Percentiles rank a stretch among this genome's conserved stretches.
Evolutionary conservation across 352 stramenopile species (phyloP).

Genomic region (Phytophthora hybrid): DNA sequence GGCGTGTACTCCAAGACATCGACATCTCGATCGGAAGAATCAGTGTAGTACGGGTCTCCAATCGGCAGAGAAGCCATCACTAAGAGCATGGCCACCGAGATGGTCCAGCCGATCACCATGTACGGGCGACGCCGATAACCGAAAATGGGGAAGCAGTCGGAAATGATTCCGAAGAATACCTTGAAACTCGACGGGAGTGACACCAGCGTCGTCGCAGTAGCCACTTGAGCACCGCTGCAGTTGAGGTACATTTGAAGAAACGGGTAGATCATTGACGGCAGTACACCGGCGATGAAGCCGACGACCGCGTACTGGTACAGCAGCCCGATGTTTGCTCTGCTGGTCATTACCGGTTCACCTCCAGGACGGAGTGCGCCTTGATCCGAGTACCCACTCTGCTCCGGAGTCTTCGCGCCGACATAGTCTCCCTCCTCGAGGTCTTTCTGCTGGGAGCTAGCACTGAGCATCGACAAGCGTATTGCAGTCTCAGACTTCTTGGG

Average conservation of each 20-base stretch:
- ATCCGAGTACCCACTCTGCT: constrained; percentile 37
- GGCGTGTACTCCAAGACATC: constrained; percentile 39
- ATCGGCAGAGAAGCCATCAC: constrained; percentile 51
- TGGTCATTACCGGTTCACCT: constrained; percentile 43
- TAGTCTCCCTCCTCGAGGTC: constrained; percentile 37
- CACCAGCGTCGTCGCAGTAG: constrained; percentile 47
- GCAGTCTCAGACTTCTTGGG: constrained; percentile 23
- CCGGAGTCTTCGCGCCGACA: constrained; percentile 35
- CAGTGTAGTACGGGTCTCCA: constrained; percentile 54
- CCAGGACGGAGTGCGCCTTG: constrained; percentile 52
- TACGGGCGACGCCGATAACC: constrained; percentile 60
- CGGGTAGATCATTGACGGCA: constrained; percentile 47
- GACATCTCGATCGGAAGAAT: constrained; percentile 36
- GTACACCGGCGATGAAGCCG: constrained; percentile 48
- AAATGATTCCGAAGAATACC: constrained; percentile 66
- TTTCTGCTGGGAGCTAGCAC: constrained; percentile 25
- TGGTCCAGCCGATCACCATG: constrained; percentile 63
- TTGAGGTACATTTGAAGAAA: constrained; percentile 61
- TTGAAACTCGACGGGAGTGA: constrained; percentile 63
- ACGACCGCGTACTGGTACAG: constrained; percentile 54
- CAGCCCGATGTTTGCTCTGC: constrained; percentile 40
- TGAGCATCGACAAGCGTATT: constrained; percentile 36
- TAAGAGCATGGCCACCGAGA: constrained; percentile 51
- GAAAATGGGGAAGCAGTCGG: constrained; percentile 62
- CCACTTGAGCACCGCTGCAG: constrained; percentile 43